Base-by-base conservation (phyloP, 352 stramenopile genomes). In the Phytophthora litchii region DNA sequence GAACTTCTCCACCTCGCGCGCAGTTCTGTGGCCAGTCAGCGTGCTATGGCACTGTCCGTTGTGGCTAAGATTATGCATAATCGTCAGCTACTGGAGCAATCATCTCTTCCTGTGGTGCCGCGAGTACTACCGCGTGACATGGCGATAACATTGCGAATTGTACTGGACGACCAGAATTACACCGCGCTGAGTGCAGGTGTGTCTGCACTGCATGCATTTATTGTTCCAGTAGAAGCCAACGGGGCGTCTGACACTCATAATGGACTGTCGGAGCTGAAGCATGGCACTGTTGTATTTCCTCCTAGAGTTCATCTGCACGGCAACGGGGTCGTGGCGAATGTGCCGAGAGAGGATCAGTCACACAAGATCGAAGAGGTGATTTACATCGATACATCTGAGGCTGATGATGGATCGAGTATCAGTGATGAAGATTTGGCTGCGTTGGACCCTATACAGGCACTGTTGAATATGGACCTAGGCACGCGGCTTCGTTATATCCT, bases 1-100 rank as follows among this genome's bases (percentile, higher is more conserved):
- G 86, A 94, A 52, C 72, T 94, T 7, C 47, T 93, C 5, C 77
- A 89, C 7, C 67, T 94, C 9, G 80, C 86, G 3, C 80, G 83
- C 9, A 91, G 79, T 43, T 89, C 78, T 16, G 78, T 92, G 7
- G 70, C 81, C 7, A 91, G 78, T 17, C 86, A 94, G 20, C 81
- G 82, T 8, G 70, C 82, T 3, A 78, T 94, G 71, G 78, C 83
- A 3, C 66, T 92, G 3, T 60, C 61, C 20, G 76, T 86, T 0
- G 65, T 94, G 43, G 67, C 70, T 9, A 92, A 92, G 48, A 74
- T 92, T 29, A 51, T 94, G 23, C 57, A 45, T 8, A 73, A 82
- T 29, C 72, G 74, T 9, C 58, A 76, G n/a, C 37, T 66, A 4
- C 47, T 76, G 6, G 23, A 46, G 21, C 56, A 64, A 8, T 37